Evolutionary conservation across 768 basidiomycete species (phyloP).

Genomic region (Naganishia onofrii): DNA sequence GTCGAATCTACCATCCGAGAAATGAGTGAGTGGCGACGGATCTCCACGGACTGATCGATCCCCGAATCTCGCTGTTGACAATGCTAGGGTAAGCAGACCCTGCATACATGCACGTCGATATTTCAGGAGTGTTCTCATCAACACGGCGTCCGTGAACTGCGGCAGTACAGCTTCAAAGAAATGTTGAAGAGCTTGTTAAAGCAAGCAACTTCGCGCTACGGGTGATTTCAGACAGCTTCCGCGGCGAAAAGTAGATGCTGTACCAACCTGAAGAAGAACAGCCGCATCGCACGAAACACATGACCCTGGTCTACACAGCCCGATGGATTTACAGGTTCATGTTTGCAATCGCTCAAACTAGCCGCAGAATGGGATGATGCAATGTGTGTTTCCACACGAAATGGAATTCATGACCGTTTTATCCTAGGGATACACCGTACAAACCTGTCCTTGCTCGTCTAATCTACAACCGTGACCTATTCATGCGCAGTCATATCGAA

Average conservation of each 20-base stretch:
- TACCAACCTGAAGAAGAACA: not conserved
- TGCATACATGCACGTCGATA: too few relatives aligned
- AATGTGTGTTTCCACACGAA: too few relatives aligned
- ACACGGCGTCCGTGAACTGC: not conserved
- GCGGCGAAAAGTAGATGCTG: slow-evolving; percentile 2
- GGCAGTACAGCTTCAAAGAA: not conserved
- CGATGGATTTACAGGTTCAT: too few relatives aligned
- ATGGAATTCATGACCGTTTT: too few relatives aligned
- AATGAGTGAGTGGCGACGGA: not conserved
- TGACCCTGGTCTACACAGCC: too few relatives aligned
- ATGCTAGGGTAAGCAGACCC: too few relatives aligned
- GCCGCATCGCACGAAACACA: too few relatives aligned
- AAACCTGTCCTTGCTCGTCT: not conserved
- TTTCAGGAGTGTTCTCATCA: not conserved
- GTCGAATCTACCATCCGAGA: not conserved
- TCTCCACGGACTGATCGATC: too few relatives aligned
- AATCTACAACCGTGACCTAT: not conserved
- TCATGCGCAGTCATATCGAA: not conserved
- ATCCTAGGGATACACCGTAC: not conserved
- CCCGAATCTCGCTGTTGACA: too few relatives aligned
- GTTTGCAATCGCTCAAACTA: not conserved
- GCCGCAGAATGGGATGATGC: too few relatives aligned
- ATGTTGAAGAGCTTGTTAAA: not conserved
- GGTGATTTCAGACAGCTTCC: not conserved
- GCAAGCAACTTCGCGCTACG: too few relatives aligned